Percentiles rank a stretch among this genome's conserved stretches.
Conservation (phyloP, 2,329 filamentous ascomycete genomes). For the Pseudomassariella vexata region DNA sequence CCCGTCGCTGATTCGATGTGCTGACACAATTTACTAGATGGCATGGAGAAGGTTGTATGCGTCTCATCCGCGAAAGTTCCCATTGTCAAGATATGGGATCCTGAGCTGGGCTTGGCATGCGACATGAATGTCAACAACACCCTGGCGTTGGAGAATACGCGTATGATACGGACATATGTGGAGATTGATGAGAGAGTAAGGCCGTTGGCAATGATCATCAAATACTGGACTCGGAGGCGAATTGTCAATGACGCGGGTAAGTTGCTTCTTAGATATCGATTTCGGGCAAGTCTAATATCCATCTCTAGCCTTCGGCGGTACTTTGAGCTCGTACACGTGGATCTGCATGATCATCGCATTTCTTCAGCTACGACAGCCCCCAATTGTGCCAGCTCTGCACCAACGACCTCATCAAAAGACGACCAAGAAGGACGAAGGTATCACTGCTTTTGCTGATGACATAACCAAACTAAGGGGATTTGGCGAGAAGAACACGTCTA, state of each 20-base stretch:
- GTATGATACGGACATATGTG: constrained; percentile 97
- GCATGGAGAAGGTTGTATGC: constrained; percentile 95
- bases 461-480: constrained; percentile 67
- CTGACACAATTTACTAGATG: constrained; percentile 55
- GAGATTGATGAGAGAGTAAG: constrained; percentile 87
- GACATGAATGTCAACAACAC: constrained; percentile 99
- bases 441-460: constrained; percentile 83
- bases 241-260: constrained; percentile 94
- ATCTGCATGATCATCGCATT: constrained; percentile 98
- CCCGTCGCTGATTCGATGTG: constrained; percentile 1
- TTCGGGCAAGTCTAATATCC: not conserved
- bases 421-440: constrained; percentile 56
- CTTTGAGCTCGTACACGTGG: constrained; percentile 97
- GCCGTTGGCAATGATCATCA: constrained; percentile 92
- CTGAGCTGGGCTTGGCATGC: constrained; percentile 79
- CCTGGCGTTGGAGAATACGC: constrained; percentile 87
- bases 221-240: constrained; percentile 91
- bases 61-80: constrained; percentile 93
- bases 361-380: constrained; percentile 77
- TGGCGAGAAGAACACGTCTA: constrained; percentile 74
- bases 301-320: constrained; percentile 74
- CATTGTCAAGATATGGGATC: constrained; percentile 98
- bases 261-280: constrained; percentile 23
- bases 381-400: constrained; percentile 81
- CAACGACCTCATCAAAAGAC: constrained; percentile 60